These are phyloP conservation scores for Oidiodendron maius DNA, from an alignment of 495 filamentous ascomycete species.

Conservation along the genomic window DNA sequence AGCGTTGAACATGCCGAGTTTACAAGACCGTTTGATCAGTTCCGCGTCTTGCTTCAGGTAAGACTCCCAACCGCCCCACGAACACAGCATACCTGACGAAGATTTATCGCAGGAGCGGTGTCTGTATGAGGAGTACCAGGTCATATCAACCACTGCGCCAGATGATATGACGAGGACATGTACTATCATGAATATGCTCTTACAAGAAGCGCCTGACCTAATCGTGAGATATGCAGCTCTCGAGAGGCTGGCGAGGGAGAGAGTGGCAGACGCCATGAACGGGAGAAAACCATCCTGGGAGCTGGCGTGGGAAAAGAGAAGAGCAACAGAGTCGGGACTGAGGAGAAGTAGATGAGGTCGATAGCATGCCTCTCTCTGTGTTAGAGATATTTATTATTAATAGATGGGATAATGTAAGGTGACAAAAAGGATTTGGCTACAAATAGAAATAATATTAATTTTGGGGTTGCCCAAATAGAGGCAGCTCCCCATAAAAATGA, in stretches of 20 bases:
- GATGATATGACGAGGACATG: neutral
- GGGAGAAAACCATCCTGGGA: neutral
- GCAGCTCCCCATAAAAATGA: too few species aligned
- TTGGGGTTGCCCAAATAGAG: too few species aligned
- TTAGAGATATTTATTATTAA: too few species aligned
- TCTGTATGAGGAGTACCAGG: neutral
- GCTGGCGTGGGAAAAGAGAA: neutral
- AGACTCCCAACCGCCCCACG: neutral
- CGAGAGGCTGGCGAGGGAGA: neutral
- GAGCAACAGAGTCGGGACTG: neutral
- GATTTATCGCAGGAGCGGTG: neutral
- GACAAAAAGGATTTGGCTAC: too few species aligned
- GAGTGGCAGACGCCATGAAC: neutral
- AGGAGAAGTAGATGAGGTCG: neutral
- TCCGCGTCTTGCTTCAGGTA: neutral
- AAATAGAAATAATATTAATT: too few species aligned
- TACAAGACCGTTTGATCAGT: neutral
- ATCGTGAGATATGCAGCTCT: neutral
- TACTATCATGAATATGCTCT: neutral
- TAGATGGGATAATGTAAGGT: too few species aligned
- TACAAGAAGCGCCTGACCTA: neutral
- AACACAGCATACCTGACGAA: neutral
- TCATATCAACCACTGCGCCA: neutral
- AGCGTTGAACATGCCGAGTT: neutral
- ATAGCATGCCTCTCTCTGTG: too few species aligned